Percentiles rank a stretch among this genome's conserved stretches.
phyloP scores from a whole-genome alignment of 2,329 filamentous ascomycete species.

The Xylaria sp. region DNA sequence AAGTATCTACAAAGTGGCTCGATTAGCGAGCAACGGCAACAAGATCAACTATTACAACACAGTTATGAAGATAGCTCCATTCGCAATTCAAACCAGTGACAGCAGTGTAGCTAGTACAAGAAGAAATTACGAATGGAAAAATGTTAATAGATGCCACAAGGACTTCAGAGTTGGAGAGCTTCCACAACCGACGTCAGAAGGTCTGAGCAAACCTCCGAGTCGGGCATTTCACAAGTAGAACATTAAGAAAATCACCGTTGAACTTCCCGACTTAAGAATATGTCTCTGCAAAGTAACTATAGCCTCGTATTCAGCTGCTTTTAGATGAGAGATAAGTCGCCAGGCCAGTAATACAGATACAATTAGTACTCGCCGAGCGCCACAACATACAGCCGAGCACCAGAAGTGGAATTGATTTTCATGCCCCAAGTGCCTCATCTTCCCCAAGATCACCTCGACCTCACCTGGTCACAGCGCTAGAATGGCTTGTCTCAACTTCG shows the following conservation, averaged over 20 bases:
- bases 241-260: neutral
- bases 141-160: constrained; percentile 17
- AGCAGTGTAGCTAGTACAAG: neutral
- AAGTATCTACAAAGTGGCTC: neutral
- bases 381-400: neutral
- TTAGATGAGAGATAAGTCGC: neutral
- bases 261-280: neutral
- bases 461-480: neutral
- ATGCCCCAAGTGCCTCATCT: constrained; percentile 3
- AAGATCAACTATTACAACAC: too few relatives aligned
- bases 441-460: neutral
- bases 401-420: neutral
- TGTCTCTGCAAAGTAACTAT: neutral
- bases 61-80: neutral
- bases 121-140: neutral
- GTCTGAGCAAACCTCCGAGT: constrained; percentile 13
- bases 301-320: neutral
- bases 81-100: neutral
- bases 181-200: neutral
- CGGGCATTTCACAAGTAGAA: constrained; percentile 13
- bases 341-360: constrained; percentile 11
- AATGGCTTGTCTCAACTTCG: constrained; percentile 3
- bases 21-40: neutral
- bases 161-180: constrained; percentile 12
- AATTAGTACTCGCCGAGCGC: constrained; percentile 7